phyloP scores from a whole-genome alignment of 2,329 filamentous ascomycete species.

The Zymoseptoria crescenta region DNA sequence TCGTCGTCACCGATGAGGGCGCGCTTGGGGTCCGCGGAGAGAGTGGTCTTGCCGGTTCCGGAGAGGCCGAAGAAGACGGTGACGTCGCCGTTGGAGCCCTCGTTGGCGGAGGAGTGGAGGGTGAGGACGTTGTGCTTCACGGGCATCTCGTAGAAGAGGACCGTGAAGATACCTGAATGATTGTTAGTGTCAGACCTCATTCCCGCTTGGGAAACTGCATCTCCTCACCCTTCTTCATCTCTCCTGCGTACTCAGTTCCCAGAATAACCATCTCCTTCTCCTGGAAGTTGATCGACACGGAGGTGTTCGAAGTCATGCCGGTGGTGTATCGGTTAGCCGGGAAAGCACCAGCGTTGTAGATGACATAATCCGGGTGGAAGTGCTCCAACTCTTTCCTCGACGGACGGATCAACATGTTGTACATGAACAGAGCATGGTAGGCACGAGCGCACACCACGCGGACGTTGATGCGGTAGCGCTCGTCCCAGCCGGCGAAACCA shows the following conservation, averaged over 20 bases:
- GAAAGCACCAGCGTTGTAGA: constrained; percentile 99
- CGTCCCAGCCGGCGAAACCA: constrained; percentile 95
- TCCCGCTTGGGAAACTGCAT: neutral
- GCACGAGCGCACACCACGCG: constrained; percentile 97
- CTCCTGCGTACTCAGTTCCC: constrained; percentile 82
- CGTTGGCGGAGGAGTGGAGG: constrained; percentile 96
- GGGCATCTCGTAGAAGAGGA: constrained; percentile 99
- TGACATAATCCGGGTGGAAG: constrained; percentile 99
- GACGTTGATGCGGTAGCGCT: constrained; percentile 95
- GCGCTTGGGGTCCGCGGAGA: constrained; percentile 95
- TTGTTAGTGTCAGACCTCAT: constrained; percentile 7
- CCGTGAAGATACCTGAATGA: constrained; percentile 74
- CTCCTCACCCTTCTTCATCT: constrained; percentile 25
- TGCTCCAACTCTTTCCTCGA: constrained; percentile 83
- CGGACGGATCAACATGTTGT: constrained; percentile 99
- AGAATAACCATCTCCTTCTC: constrained; percentile 99
- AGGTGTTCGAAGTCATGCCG: constrained; percentile 97
- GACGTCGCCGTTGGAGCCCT: constrained; percentile 89
- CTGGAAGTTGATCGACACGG: constrained; percentile 96
- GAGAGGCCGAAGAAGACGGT: constrained; percentile 99
- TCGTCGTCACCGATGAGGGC: constrained; percentile 96
- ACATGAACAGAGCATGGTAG: constrained; percentile 99
- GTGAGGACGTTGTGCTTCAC: constrained; percentile 99
- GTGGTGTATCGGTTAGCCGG: constrained; percentile 96
- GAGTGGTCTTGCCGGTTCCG: constrained; percentile 95